phyloP scores from a whole-genome alignment of 805 yeast species.

The Candida endomychidarum region DNA sequence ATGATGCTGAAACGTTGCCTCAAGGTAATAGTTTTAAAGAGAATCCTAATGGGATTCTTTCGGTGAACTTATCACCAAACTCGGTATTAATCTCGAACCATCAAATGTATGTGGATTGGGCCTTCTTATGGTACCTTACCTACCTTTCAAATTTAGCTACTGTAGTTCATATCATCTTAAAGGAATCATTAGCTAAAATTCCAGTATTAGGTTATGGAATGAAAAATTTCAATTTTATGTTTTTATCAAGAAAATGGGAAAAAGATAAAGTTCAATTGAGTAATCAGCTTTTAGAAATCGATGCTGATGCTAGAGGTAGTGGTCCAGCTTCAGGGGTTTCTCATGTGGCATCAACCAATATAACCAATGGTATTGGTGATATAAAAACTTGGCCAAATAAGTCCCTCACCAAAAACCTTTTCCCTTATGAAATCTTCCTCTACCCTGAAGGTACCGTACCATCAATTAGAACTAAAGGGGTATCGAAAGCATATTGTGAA shows the following conservation, averaged over 20 bases:
- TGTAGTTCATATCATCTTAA: constrained; percentile 69
- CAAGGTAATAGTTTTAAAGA: constrained; percentile 25
- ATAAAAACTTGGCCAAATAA: constrained; percentile 34
- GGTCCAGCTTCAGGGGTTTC: constrained; percentile 51
- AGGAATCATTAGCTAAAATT: constrained; percentile 62
- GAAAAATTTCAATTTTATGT: constrained; percentile 74
- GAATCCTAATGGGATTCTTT: constrained; percentile 25
- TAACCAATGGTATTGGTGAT: constrained; percentile 8
- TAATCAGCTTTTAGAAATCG: constrained; percentile 54
- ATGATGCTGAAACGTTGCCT: constrained; percentile 33
- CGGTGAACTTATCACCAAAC: constrained; percentile 42
- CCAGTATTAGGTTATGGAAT: constrained; percentile 88
- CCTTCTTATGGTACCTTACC: constrained; percentile 81
- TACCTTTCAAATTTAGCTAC: constrained; percentile 68
- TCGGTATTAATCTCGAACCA: constrained; percentile 82
- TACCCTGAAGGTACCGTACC: constrained; percentile 96
- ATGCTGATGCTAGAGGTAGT: constrained; percentile 57
- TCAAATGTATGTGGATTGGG: constrained; percentile 94
- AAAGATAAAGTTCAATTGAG: constrained; percentile 61
- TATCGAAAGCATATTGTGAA: constrained; percentile 57
- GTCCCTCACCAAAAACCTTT: constrained; percentile 20
- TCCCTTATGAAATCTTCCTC: constrained; percentile 63
- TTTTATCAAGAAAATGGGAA: constrained; percentile 85
- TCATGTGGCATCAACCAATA: constrained; percentile 31
- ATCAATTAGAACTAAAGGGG: constrained; percentile 59